Conservation (phyloP, 495 filamentous ascomycete species). For the Aspergillus steynii region DNA sequence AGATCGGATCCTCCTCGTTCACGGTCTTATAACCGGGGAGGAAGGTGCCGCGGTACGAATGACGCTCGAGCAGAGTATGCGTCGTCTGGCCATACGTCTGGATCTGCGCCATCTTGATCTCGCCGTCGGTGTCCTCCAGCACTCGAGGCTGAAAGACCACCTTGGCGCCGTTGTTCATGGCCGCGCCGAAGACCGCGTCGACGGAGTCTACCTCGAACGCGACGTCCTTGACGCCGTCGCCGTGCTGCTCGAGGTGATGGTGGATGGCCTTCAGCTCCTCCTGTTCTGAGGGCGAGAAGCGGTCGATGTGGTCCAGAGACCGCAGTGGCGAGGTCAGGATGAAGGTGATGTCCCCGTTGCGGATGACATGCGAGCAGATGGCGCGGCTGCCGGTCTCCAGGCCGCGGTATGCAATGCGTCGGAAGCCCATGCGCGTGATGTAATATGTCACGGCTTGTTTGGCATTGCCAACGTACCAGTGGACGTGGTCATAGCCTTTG, state of each 20-base stretch:
- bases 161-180: slow-evolving; percentile 67
- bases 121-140: slow-evolving; percentile 46
- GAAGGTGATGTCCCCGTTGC: slow-evolving; percentile 76
- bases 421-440: slow-evolving; percentile 80
- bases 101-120: slow-evolving; percentile 71
- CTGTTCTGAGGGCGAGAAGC: slow-evolving; percentile 56
- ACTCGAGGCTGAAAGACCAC: slow-evolving; percentile 58
- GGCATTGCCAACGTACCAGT: slow-evolving; percentile 95
- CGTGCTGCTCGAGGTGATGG: slow-evolving; percentile 74
- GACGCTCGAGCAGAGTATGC: slow-evolving; percentile 77
- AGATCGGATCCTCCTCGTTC: slow-evolving; percentile 48
- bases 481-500: slow-evolving; percentile 82
- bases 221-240: slow-evolving; percentile 89
- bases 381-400: slow-evolving; percentile 81
- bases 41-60: slow-evolving; percentile 68
- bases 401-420: slow-evolving; percentile 75
- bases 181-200: slow-evolving; percentile 67
- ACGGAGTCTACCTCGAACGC: slow-evolving; percentile 89
- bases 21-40: slow-evolving; percentile 71
- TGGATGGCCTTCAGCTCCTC: slow-evolving; percentile 66
- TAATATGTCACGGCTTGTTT: slow-evolving; percentile 90
- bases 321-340: slow-evolving; percentile 81
- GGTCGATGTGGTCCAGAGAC: slow-evolving; percentile 48
- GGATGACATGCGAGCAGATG: slow-evolving; percentile 77
- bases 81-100: slow-evolving; percentile 90